Evolutionary conservation across 345 rosid genomes (phyloP).

Genomic region (Rhizophora mangle): DNA sequence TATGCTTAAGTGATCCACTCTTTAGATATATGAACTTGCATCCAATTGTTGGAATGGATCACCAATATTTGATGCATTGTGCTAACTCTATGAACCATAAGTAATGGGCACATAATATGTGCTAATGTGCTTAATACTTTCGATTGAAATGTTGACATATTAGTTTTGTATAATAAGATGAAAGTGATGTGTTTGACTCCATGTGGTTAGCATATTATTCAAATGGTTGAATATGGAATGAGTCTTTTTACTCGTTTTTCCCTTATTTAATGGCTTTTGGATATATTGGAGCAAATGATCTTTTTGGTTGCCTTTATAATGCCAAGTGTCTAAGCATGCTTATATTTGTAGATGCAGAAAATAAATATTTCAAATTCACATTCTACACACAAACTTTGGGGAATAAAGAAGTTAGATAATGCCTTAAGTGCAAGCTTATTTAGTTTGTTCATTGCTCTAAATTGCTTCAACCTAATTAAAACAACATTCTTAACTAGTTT

Average conservation of each 20-base stretch:
- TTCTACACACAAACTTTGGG: background rate
- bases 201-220: background rate
- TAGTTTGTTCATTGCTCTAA: constrained; percentile 37
- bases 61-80: too few species aligned
- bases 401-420: background rate
- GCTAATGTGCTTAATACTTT: too few species aligned
- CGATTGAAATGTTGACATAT: too few species aligned
- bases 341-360: background rate
- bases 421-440: constrained; percentile 33
- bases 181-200: background rate
- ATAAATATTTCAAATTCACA: background rate
- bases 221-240: background rate
- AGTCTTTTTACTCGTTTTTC: background rate
- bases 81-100: too few species aligned
- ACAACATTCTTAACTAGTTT: constrained; percentile 27
- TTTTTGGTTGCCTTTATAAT: background rate
- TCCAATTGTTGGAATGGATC: too few species aligned
- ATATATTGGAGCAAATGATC: background rate
- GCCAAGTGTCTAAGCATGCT: background rate
- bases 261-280: background rate
- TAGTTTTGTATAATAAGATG: background rate
- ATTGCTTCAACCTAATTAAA: constrained; percentile 23
- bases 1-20: too few species aligned
- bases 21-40: too few species aligned
- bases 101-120: too few species aligned